Percentiles rank a stretch among this genome's conserved stretches.
Conservation (phyloP, 106 monocot species). For the Dactylorhiza incarnata region DNA sequence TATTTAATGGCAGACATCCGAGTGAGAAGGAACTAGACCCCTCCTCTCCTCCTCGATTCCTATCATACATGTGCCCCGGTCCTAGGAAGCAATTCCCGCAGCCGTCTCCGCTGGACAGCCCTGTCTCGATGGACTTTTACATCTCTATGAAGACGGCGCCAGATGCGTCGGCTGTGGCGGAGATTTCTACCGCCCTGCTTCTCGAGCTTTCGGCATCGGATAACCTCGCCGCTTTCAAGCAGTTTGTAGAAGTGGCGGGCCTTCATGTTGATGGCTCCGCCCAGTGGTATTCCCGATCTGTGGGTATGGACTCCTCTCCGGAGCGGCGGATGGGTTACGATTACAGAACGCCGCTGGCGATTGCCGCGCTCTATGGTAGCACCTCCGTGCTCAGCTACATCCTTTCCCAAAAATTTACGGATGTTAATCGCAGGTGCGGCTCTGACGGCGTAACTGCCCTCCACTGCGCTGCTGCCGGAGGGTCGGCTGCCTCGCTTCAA, state of each 20-base stretch:
- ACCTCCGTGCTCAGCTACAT: slow-evolving; percentile 45
- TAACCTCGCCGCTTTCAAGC: slow-evolving; percentile 41
- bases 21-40: too few relatives aligned
- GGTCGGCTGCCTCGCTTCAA: slow-evolving; percentile 16
- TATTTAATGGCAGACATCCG: slow-evolving; percentile 1
- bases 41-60: background rate
- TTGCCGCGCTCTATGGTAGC: slow-evolving; percentile 75
- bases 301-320: slow-evolving; percentile 6
- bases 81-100: slow-evolving; percentile 12
- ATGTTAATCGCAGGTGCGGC: slow-evolving; percentile 22
- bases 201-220: slow-evolving; percentile 73
- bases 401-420: slow-evolving; percentile 17
- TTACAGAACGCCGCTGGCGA: slow-evolving; percentile 57
- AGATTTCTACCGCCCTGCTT: slow-evolving; percentile 16
- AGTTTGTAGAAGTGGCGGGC: slow-evolving; percentile 26
- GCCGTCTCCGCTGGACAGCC: background rate
- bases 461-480: slow-evolving; percentile 46
- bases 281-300: slow-evolving; percentile 58
- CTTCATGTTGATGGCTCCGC: slow-evolving; percentile 6
- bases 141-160: background rate
- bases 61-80: slow-evolving; percentile 23
- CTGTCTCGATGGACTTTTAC: background rate
- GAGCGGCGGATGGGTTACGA: slow-evolving; percentile 23
- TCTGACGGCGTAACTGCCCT: slow-evolving; percentile 47
- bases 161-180: background rate